Evolutionary conservation across 768 basidiomycete species (phyloP), one percentile per base, ranked within the genome.

Genomic region (Lenzites betulinus): DNA sequence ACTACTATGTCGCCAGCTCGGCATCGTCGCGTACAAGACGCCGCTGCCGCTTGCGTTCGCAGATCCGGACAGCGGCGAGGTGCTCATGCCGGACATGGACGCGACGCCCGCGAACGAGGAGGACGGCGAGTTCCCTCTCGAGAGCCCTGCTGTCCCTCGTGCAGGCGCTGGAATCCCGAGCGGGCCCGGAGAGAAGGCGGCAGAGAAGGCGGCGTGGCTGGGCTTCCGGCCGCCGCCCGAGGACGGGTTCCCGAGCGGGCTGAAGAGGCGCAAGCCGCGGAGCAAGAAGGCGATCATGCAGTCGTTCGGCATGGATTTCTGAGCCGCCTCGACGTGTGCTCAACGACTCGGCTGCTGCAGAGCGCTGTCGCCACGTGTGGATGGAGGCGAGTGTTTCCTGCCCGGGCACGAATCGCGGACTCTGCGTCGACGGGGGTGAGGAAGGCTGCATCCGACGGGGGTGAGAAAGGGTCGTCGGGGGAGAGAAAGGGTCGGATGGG

Each of bases 1-100:
- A 90, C 65, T 81, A 86, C 66, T 92, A 87, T 88, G 83, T 67
- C 82, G 78, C 54, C 83, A 89, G 68, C 81, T 92, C 9, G 86
- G 83, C 35, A 90, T 92, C 66, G 75, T 75, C 22, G 84, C 82
- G 63, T 78, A 77, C 72, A 80, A 83, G 66, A 79, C 89, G 2
- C 77, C 86, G 16, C 74, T 87, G 52, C 90, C 90, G 12, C 67
- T 93, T 63, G 76, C 80, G 42, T 85, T 73, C 69, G 55, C 72
- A 36, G 69, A 76, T 46, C 57, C 63, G 23, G 69, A 70, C 20
- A 59, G 64, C 38, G 61, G 47, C 44, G 66, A 65, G 49, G 28
- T 67, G 52, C 22, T 49, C 49, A n/a, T 52, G 48, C 51, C 55
- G 44, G 59, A 60, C 35, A 52, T 43, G 28, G 61, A 62, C 23